Base-by-base conservation (phyloP, 1,139 yeast species). In the Maudiozyma humilis region DNA sequence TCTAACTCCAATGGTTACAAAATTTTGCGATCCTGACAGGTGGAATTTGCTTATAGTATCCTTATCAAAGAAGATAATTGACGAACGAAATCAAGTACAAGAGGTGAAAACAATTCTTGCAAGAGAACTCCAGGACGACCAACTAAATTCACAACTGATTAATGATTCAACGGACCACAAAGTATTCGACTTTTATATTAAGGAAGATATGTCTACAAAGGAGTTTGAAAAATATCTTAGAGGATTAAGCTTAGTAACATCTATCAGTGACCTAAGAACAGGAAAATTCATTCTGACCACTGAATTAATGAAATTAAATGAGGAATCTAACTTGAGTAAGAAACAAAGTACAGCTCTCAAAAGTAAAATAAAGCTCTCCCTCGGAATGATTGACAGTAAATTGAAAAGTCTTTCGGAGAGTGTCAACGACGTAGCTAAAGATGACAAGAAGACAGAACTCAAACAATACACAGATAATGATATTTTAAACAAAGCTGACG, bases 61-160 rank as follows among this genome's bases (percentile, higher is more conserved):
- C 43, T 61, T 75, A 3, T 76, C 85, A 2, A 82, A 87, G 0
- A 76, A 75, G 29, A 75, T 82, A 20, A 68, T 89, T 56, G 79
- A 79, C 50, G 93, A 87, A 54, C 71, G 89, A 49, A 76, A 76
- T 34, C 88, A 85, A 55, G 95, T 88, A 0, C 78, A 81, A 50
- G 76, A 78, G 51, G 70, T 88, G 15, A 68, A 95, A 48, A 78
- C 76, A 15, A 86, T 85, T 0, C 68, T 89, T 34, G 51, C 62
- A 1, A 49, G 56, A 40, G 62, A 59, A 38, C 40, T 59, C 27
- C 49, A 55, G 15, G 57, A 67, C 8, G 36, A 44, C 16, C 27
- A 42, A 8, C 20, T 39, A 2, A 43, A 32, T 7, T n/a, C 12
- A 36, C 40, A 29, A 32, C 32, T 14, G 15, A 38, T 7, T 18